Evolutionary conservation across 2,329 filamentous ascomycete species (phyloP).

Genomic region (Aspergillus sp.): DNA sequence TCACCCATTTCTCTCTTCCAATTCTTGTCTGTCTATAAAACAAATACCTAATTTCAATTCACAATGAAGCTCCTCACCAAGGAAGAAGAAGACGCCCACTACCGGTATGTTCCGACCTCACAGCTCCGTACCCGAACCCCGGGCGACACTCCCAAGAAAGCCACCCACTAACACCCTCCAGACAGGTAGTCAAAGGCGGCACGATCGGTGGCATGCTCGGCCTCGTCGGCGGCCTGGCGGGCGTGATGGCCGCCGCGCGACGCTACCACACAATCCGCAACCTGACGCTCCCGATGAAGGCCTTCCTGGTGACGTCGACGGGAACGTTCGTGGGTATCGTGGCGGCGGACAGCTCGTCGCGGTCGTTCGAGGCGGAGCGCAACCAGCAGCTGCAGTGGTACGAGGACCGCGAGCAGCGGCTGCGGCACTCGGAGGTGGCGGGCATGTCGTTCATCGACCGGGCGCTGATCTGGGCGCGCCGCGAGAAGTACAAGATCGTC

Average conservation of each 20-base stretch:
- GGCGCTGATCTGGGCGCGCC: conserved; percentile 68
- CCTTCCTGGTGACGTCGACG: conserved; percentile 81
- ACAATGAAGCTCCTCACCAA: conserved; percentile 92
- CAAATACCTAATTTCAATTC: neutral
- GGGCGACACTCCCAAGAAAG: neutral
- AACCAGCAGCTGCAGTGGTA: conserved; percentile 68
- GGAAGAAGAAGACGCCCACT: conserved; percentile 87
- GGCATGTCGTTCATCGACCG: conserved; percentile 59
- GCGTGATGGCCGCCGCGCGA: conserved; percentile 64
- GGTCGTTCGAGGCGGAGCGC: conserved; percentile 65
- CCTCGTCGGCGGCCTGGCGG: conserved; percentile 62
- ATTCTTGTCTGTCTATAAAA: no score
- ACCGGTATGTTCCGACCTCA: conserved; percentile 51
- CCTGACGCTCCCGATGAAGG: conserved; percentile 84
- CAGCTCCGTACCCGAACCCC: conserved; percentile 4
- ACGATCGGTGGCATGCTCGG: conserved; percentile 69
- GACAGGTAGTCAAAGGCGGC: conserved; percentile 75
- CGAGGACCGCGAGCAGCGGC: conserved; percentile 58
- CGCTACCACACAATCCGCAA: conserved; percentile 75
- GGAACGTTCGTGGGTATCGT: conserved; percentile 87
- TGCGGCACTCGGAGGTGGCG: conserved; percentile 52
- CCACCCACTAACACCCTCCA: conserved; percentile 25
- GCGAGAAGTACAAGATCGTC: conserved; percentile 85
- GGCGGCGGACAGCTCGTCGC: conserved; percentile 72
- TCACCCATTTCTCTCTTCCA: no score